These are phyloP conservation scores for Fusarium tjaetaba DNA, from an alignment of 2,329 filamentous ascomycete genomes.

Conservation along the genomic window DNA sequence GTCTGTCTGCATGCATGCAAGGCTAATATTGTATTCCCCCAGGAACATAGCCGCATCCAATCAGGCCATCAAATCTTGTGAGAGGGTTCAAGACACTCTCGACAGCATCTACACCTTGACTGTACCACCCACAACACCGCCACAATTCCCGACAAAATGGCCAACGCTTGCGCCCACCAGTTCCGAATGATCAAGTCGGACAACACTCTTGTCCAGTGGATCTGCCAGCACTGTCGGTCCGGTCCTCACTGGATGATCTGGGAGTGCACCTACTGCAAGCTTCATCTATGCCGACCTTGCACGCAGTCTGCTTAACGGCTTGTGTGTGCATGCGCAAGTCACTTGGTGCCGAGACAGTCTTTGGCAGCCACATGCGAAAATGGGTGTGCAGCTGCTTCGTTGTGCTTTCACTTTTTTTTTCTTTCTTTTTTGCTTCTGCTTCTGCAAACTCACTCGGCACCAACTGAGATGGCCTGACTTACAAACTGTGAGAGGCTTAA, in stretches of 20 bases:
- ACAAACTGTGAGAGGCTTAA: conserved; percentile 34
- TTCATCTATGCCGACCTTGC: conserved; percentile 71
- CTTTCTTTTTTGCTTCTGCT: neutral
- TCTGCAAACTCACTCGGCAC: neutral
- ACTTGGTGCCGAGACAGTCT: conserved; percentile 27
- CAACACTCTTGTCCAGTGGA: conserved; percentile 72
- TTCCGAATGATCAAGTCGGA: conserved; percentile 76
- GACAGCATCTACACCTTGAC: conserved; percentile 30
- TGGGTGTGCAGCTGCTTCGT: conserved; percentile 21
- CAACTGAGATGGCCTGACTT: conserved; percentile 36
- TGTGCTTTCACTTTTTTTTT: neutral
- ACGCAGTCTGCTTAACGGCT: conserved; percentile 51
- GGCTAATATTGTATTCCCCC: conserved; percentile 36
- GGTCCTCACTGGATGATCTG: conserved; percentile 76
- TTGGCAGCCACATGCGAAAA: conserved; percentile 26
- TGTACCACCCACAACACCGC: conserved; percentile 26
- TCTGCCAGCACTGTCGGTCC: conserved; percentile 70
- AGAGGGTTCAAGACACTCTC: conserved; percentile 29
- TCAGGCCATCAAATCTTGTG: conserved; percentile 36
- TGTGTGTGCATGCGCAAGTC: neutral
- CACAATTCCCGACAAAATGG: conserved; percentile 52
- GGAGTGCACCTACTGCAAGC: conserved; percentile 74
- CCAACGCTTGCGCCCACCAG: conserved; percentile 67
- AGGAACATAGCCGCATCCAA: conserved; percentile 36
- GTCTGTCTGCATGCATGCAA: conserved; percentile 30